Base-by-base conservation (phyloP, 495 filamentous ascomycete species). In the Penicillium cosmopolitanum region DNA sequence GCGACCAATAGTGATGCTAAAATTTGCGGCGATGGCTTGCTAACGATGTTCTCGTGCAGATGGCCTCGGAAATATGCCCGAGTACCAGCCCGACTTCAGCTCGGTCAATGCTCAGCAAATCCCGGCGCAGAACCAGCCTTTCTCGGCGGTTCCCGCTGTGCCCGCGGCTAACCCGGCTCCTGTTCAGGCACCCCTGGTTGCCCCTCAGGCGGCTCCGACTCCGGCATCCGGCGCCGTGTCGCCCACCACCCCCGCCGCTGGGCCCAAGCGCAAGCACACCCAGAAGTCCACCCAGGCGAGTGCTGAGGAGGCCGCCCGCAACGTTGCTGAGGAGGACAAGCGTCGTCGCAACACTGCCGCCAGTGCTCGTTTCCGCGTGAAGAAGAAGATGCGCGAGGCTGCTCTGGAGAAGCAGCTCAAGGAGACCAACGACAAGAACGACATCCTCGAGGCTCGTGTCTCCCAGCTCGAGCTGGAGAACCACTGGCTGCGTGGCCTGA, bases 381-480 rank as follows among this genome's bases (percentile, higher is more conserved):
- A 98, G 87, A 98, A 98, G 91, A 98, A 98, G 86, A 90, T 96
- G 81, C 90, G 95, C 50, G 95, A 98, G 80, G 87, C 91, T 69
- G 89, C 91, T 2, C 85, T 98, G 50, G 95, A 98, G 77, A 88
- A 87, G 66, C 85, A 85, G 38, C 87, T 95, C 57, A 95, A 95
- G 80, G 95, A 97, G 61, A 91, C 96, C 75, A 85, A 79, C 7
- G 92, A 96, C 11, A 92, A 93, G 75, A 90, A 94, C 35, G 77
- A 77, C 1, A 75, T 77, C n/a, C 82, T 98, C 13, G 93, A 97
- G 74, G 82, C 86, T 56, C 86, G 89, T 46, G 92, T 98, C 46
- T 85, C 85, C 55, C 87, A 92, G 63, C 76, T 98, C 55, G 91
- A 97, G 80, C 90, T 90, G 68, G 94, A 98, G 80, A 98, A 98